A percentile compares a stretch with the other conserved stretches of the same genome.
Conservation (phyloP, 2,329 filamentous ascomycete genomes). For the Monosporascus sp. region DNA sequence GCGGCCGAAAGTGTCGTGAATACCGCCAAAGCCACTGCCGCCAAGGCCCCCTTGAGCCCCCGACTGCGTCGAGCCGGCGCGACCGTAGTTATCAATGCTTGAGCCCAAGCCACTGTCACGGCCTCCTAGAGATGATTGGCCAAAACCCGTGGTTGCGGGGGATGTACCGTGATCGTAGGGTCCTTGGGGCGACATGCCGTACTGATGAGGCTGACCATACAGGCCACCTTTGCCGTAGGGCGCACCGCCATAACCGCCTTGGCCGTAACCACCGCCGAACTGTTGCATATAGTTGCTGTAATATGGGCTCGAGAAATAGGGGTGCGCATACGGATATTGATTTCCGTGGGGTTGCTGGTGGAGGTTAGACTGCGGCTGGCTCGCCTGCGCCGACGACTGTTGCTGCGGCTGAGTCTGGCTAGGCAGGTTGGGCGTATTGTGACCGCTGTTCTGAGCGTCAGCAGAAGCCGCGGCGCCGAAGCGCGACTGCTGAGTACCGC, state of each 20-base stretch:
- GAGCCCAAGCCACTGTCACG: slow-evolving; percentile 46
- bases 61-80: slow-evolving; percentile 44
- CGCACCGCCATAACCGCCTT: slow-evolving; percentile 42
- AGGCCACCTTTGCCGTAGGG: slow-evolving; percentile 52
- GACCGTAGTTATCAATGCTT: slow-evolving; percentile 50
- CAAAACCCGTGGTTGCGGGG: slow-evolving; percentile 45
- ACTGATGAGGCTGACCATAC: slow-evolving; percentile 50
- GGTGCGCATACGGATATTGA: slow-evolving; percentile 25
- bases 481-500: slow-evolving; percentile 61
- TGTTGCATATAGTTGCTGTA: slow-evolving; percentile 55
- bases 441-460: slow-evolving; percentile 79
- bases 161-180: slow-evolving; percentile 53
- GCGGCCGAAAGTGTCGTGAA: slow-evolving; percentile 52
- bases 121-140: slow-evolving; percentile 47
- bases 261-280: slow-evolving; percentile 45
- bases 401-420: slow-evolving; percentile 49
- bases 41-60: slow-evolving; percentile 46
- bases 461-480: slow-evolving; percentile 52
- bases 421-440: slow-evolving; percentile 83
- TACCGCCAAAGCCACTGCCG: slow-evolving; percentile 45
- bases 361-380: slow-evolving; percentile 32
- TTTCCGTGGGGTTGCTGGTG: slow-evolving; percentile 28
- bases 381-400: slow-evolving; percentile 29
- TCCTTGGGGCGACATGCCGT: slow-evolving; percentile 50
- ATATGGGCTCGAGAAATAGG: slow-evolving; percentile 57